phyloP scores from a whole-genome alignment of 139 green algal genomes.

The Diplosphaera chodatii region DNA sequence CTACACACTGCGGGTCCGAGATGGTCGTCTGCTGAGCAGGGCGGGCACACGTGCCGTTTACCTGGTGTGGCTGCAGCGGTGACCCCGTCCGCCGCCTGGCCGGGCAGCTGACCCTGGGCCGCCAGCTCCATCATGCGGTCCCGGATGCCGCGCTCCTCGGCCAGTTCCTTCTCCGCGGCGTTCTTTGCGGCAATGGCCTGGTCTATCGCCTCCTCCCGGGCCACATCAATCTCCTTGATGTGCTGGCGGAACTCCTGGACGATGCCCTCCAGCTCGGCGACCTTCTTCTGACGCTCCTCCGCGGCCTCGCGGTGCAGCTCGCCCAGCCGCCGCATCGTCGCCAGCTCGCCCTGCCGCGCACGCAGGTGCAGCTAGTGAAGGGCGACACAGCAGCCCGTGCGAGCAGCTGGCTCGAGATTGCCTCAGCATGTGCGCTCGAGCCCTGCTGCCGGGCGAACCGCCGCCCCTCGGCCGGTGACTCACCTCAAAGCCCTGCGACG shows the following conservation, averaged over 20 bases:
- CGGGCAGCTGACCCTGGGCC: conserved; percentile 1
- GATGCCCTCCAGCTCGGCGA: conserved; percentile 48
- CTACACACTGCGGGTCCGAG: too few species aligned
- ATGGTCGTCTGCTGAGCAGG: too few species aligned
- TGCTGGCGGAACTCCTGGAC: conserved; percentile 37
- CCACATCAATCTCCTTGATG: conserved; percentile 19
- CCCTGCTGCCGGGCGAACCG: too few species aligned
- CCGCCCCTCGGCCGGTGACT: too few species aligned
- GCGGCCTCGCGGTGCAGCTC: conserved; percentile 33
- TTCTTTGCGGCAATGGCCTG: conserved; percentile 5
- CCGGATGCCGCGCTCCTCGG: conserved; percentile 25
- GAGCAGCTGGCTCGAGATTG: too few species aligned
- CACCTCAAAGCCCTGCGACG: background rate
- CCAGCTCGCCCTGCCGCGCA: conserved; percentile 41
- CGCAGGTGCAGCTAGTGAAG: too few species aligned
- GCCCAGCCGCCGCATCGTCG: conserved; percentile 35
- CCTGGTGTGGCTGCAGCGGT: background rate
- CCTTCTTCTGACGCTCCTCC: conserved; percentile 26
- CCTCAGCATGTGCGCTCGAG: too few species aligned
- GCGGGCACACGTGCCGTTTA: too few species aligned
- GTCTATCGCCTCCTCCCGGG: conserved; percentile 17
- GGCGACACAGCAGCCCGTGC: too few species aligned
- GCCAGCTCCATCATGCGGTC: conserved; percentile 32
- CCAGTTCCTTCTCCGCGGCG: conserved; percentile 15
- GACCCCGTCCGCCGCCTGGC: conserved; percentile 6